Evolutionary conservation across 306 rosid genomes (phyloP).

Genomic region (Coriaria nepalensis): DNA sequence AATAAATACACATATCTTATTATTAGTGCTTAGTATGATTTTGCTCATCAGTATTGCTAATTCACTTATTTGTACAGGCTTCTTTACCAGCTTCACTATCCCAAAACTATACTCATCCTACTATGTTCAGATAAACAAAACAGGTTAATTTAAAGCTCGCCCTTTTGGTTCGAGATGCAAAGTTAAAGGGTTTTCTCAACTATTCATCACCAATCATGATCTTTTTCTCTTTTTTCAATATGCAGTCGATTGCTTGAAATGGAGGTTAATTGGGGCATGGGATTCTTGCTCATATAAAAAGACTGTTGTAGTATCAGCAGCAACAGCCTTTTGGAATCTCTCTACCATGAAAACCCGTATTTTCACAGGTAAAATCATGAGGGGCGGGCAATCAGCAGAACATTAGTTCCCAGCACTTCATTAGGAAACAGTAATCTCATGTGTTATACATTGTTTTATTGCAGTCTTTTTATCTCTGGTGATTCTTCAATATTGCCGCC

Average conservation of each 20-base stretch:
- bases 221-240: slow-evolving; percentile 7
- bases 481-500: slow-evolving; percentile 40
- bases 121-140: slow-evolving; percentile 40
- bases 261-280: slow-evolving; percentile 53
- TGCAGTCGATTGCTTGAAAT: slow-evolving; percentile 44
- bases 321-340: slow-evolving; percentile 67
- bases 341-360: slow-evolving; percentile 55
- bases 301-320: slow-evolving; percentile 35
- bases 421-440: neutral
- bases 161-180: neutral
- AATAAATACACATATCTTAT: slow-evolving; percentile 1
- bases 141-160: slow-evolving; percentile 23
- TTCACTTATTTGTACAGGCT: slow-evolving; percentile 28
- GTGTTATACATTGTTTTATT: slow-evolving; percentile 1
- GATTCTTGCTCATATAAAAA: slow-evolving; percentile 71
- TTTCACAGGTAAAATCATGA: slow-evolving; percentile 41
- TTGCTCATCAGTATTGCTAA: slow-evolving; percentile 1
- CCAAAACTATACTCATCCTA: slow-evolving; percentile 74
- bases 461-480: slow-evolving; percentile 77
- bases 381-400: too few relatives aligned
- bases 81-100: slow-evolving; percentile 53
- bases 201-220: neutral
- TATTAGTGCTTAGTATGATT: slow-evolving; percentile 1
- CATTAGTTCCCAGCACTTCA: neutral
- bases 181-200: neutral